Evolutionary conservation across 768 basidiomycete genomes (phyloP).

Genomic region (Tricholoma furcatifolium): DNA sequence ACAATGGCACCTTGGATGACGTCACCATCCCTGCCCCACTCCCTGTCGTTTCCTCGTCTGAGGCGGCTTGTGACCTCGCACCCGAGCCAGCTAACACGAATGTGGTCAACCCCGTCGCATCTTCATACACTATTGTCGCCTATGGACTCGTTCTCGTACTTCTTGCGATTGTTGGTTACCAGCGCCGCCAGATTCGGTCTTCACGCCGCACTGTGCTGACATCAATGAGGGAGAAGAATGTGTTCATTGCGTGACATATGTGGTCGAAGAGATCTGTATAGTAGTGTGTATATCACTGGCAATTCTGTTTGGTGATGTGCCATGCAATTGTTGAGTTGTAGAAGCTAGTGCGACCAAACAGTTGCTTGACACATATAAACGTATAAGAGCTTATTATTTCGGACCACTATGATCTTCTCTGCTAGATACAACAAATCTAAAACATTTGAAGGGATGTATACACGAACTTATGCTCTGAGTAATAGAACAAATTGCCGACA

Average conservation of each 20-base stretch:
- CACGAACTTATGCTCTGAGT: too few relatives aligned
- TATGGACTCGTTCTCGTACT: slow-evolving; percentile 2
- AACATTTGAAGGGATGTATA: too few relatives aligned
- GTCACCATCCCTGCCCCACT: background rate
- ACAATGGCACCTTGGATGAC: background rate
- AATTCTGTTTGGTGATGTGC: too few relatives aligned
- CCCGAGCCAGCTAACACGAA: background rate
- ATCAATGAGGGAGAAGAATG: background rate
- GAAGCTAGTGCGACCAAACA: too few relatives aligned
- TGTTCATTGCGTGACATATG: background rate
- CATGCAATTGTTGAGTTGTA: too few relatives aligned
- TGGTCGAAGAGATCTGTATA: too few relatives aligned
- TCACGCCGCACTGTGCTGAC: background rate
- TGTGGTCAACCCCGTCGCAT: background rate
- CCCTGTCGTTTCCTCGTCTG: background rate
- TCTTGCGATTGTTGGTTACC: slow-evolving; percentile 4
- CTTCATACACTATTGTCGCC: background rate
- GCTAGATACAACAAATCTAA: too few relatives aligned
- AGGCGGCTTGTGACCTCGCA: background rate
- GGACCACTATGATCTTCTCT: too few relatives aligned
- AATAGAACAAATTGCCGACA: too few relatives aligned
- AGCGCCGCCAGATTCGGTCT: background rate
- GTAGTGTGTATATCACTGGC: too few relatives aligned
- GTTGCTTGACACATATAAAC: too few relatives aligned
- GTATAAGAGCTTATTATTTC: too few relatives aligned